These are phyloP conservation scores for Carpinus viminea DNA, from an alignment of 306 rosid genomes.

Conservation along the genomic window DNA sequence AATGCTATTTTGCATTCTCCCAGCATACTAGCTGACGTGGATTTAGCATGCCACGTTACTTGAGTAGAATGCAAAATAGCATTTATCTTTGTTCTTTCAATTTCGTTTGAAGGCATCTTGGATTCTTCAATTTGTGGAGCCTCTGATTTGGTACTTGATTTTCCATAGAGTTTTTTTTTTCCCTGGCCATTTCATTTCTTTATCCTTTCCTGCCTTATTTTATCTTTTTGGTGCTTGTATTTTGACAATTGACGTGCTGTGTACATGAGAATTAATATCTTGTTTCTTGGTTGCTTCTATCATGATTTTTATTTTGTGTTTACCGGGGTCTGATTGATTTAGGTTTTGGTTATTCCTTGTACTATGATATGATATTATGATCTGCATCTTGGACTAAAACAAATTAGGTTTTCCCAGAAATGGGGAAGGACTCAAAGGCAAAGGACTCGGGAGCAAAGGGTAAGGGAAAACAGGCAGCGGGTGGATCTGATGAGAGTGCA, in stretches of 20 bases:
- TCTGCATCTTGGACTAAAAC: neutral
- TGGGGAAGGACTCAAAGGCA: slow-evolving; percentile 85
- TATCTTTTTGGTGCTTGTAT: neutral
- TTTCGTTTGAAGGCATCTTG: neutral
- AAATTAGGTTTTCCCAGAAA: slow-evolving; percentile 34
- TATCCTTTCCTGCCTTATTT: neutral
- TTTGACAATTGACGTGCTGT: neutral
- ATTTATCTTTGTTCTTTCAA: neutral
- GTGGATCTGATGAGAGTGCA: slow-evolving; percentile 70
- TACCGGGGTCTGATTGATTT: neutral
- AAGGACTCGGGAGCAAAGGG: slow-evolving; percentile 80
- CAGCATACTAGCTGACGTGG: too few species aligned
- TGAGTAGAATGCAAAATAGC: too few species aligned
- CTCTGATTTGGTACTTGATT: neutral
- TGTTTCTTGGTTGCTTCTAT: neutral
- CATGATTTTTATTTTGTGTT: neutral
- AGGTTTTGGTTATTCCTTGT: neutral
- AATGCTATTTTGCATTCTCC: too few species aligned
- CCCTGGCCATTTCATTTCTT: neutral
- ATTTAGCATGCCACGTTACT: too few species aligned
- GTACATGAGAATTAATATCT: neutral
- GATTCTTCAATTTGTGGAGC: neutral
- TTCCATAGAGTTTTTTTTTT: neutral
- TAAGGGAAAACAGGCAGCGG: slow-evolving; percentile 77
- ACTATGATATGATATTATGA: neutral